These are phyloP conservation scores for Calonectria henricotiae DNA, from an alignment of 2,329 filamentous ascomycete species.

Conservation along the genomic window DNA sequence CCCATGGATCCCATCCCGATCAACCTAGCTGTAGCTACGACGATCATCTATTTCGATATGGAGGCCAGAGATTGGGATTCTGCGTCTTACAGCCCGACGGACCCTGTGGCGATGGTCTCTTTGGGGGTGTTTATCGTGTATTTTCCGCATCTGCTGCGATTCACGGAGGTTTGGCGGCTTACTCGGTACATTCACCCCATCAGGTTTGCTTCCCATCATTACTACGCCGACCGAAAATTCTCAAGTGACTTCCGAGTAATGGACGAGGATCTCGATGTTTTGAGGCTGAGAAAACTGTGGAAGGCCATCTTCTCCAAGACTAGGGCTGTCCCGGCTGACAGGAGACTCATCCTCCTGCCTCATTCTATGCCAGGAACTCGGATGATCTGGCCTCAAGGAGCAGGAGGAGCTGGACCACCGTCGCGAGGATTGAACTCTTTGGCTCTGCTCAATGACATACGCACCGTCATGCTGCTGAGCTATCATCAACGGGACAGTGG, in stretches of 20 bases:
- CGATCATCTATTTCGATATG: conserved; percentile 26
- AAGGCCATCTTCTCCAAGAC: not conserved
- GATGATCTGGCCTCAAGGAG: not conserved
- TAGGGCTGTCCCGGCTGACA: not conserved
- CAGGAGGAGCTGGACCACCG: not conserved
- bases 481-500: not conserved
- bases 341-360: not conserved
- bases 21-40: conserved; percentile 21
- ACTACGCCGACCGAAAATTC: not conserved
- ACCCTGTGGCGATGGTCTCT: not conserved
- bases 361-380: conserved; percentile 9
- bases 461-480: conserved; percentile 7
- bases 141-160: conserved; percentile 7
- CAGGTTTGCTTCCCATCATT: not conserved
- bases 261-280: not conserved
- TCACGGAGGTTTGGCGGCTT: not conserved
- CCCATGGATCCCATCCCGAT: conserved; percentile 7
- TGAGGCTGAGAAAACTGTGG: not conserved
- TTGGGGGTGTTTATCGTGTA: conserved; percentile 5
- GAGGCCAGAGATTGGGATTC: not conserved
- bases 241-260: not conserved
- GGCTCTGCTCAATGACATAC: conserved; percentile 11
- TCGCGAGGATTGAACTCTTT: not conserved
- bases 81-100: not conserved
- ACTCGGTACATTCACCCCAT: conserved; percentile 5